These are phyloP conservation scores for Pelagophyceae sp. DNA, from an alignment of 352 stramenopile species.

Conservation along the genomic window DNA sequence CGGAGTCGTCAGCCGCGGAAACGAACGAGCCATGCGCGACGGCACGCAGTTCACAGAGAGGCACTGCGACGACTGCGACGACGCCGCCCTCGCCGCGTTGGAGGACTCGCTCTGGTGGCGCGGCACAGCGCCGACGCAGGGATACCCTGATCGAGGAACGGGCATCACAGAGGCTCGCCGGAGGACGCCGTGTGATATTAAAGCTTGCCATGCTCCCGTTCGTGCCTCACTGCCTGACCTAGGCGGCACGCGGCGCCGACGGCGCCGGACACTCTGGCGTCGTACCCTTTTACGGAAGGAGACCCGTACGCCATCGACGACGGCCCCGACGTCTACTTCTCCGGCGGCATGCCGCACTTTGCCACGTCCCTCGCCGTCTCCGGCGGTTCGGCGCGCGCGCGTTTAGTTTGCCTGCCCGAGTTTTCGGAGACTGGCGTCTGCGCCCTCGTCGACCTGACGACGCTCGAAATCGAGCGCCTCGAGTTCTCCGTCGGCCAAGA, in stretches of 20 bases:
- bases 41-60: not conserved
- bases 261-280: constrained; percentile 75
- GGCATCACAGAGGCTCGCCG: no score
- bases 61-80: constrained; percentile 6
- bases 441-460: constrained; percentile 75
- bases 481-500: no score
- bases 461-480: constrained; percentile 43
- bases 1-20: not conserved
- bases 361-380: not conserved
- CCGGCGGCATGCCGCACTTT: constrained; percentile 75
- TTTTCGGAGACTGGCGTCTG: constrained; percentile 74
- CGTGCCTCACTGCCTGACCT: no score
- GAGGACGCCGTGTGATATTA: no score
- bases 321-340: constrained; percentile 78
- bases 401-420: constrained; percentile 74
- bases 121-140: constrained; percentile 74
- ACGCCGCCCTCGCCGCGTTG: constrained; percentile 36
- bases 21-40: constrained; percentile 16
- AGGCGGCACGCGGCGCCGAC: no score
- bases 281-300: constrained; percentile 72
- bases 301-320: constrained; percentile 79
- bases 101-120: constrained; percentile 66
- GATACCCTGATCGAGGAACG: no score
- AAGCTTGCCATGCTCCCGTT: no score
- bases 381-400: constrained; percentile 31